These are phyloP conservation scores for Giardia duodenalis DNA, from an alignment of 208 protist genomes.

Conservation along the genomic window DNA sequence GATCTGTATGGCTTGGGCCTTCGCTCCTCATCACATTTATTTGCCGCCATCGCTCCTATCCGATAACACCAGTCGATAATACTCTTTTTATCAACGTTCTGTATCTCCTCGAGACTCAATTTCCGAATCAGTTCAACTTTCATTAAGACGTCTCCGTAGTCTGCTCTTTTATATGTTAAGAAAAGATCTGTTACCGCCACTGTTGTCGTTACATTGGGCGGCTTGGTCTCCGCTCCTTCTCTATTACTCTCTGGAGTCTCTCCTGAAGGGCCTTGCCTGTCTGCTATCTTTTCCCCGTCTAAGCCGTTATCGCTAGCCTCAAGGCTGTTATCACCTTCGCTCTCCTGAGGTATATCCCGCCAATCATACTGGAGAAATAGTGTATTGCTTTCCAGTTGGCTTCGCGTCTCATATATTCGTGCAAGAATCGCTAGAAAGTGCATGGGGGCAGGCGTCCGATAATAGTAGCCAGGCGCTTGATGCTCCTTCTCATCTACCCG, in stretches of 20 bases:
- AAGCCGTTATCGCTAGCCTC: background rate
- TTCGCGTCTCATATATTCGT: background rate
- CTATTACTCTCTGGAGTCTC: background rate
- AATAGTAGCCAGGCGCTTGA: background rate
- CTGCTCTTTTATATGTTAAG: background rate
- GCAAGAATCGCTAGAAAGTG: background rate
- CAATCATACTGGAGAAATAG: background rate
- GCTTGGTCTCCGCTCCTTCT: background rate
- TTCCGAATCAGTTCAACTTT: background rate
- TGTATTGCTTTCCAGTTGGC: background rate
- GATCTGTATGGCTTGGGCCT: background rate
- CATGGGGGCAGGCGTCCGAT: background rate
- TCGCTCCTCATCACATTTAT: background rate
- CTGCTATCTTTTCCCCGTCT: background rate
- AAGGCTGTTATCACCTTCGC: background rate
- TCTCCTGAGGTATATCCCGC: too few relatives aligned
- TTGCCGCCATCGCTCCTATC: background rate
- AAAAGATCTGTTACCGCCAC: background rate
- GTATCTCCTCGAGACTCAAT: background rate
- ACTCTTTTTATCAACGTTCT: background rate
- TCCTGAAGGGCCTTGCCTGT: too few relatives aligned
- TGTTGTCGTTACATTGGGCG: background rate
- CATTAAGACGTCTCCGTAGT: background rate
- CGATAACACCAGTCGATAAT: background rate
- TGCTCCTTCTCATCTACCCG: background rate